A percentile compares a stretch with the other conserved stretches of the same genome.
These are phyloP conservation scores for Chlamydomonas reinhardtii DNA, from an alignment of 163 green algal genomes.

Conservation along the genomic window DNA sequence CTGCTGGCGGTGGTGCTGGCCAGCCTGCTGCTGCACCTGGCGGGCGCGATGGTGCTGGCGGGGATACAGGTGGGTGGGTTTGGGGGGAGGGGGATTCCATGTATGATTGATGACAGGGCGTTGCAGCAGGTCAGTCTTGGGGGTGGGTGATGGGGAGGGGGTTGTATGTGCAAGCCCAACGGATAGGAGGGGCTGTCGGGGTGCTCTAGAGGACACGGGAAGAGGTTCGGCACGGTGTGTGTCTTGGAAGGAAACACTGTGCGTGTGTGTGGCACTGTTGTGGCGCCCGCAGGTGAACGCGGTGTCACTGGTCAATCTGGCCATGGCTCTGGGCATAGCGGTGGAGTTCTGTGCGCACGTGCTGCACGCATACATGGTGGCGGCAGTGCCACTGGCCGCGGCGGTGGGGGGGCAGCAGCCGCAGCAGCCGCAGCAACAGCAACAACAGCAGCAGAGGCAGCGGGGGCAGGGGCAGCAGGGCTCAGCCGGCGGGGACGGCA, in stretches of 20 bases:
- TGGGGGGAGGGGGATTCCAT: constrained; percentile 23
- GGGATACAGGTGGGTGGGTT: constrained; percentile 55
- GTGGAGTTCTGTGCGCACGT: constrained; percentile 91
- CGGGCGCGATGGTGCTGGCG: constrained; percentile 82
- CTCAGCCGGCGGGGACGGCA: background rate
- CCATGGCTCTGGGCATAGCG: constrained; percentile 86
- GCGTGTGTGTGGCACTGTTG: too few relatives aligned
- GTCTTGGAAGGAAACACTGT: too few relatives aligned
- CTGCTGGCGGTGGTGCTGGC: constrained; percentile 73
- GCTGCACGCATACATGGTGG: constrained; percentile 79
- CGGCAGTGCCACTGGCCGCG: too few relatives aligned
- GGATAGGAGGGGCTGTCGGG: too few relatives aligned
- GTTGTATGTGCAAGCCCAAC: too few relatives aligned
- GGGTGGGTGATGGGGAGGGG: too few relatives aligned
- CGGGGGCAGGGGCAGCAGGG: background rate
- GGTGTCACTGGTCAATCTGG: constrained; percentile 90
- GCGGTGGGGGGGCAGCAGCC: too few relatives aligned
- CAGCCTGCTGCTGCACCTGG: constrained; percentile 81
- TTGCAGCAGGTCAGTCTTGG: too few relatives aligned
- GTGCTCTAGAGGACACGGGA: too few relatives aligned
- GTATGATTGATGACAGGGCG: background rate
- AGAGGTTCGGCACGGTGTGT: too few relatives aligned
- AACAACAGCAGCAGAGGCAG: background rate
- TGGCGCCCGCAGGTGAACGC: constrained; percentile 78
- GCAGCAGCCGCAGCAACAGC: background rate